Conservation (phyloP, 352 stramenopile species). For the Globisporangium ultimum region DNA sequence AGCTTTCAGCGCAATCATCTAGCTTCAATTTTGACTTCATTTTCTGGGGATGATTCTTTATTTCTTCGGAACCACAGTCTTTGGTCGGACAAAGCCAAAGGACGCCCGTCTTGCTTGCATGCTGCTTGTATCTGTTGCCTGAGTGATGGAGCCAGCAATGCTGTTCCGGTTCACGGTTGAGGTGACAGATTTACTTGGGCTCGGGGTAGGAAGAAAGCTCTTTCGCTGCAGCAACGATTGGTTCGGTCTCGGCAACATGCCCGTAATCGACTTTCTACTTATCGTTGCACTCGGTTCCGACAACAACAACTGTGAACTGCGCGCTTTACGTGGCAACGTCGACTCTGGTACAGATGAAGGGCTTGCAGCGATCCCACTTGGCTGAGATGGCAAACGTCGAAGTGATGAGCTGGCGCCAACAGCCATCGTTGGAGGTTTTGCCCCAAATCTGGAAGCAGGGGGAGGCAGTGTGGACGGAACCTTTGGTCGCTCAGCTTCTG, state of each 20-base stretch:
- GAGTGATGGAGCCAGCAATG: slow-evolving; percentile 16
- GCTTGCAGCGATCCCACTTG: background rate
- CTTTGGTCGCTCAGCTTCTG: background rate
- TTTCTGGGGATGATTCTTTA: background rate
- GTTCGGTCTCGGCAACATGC: background rate
- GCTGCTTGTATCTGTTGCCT: slow-evolving; percentile 9
- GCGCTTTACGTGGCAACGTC: background rate
- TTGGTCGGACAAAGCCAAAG: slow-evolving; percentile 30
- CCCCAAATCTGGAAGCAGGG: slow-evolving; percentile 11
- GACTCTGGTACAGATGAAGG: background rate
- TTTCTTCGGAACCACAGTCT: slow-evolving; percentile 15
- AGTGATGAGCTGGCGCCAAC: slow-evolving; percentile 9
- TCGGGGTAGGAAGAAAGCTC: background rate
- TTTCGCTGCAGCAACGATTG: slow-evolving; percentile 16
- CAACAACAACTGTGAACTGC: slow-evolving; percentile 4
- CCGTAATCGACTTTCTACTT: slow-evolving; percentile 2
- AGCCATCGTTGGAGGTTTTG: slow-evolving; percentile 6
- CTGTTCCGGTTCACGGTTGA: slow-evolving; percentile 7
- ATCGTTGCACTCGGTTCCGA: slow-evolving; percentile 4
- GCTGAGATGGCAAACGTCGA: slow-evolving; percentile 5
- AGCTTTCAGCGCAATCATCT: background rate
- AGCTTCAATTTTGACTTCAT: background rate
- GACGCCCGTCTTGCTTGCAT: slow-evolving; percentile 20
- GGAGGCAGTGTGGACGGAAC: background rate
- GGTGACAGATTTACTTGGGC: background rate